Base-by-base conservation (phyloP, 768 basidiomycete genomes). In the Kwoniella sp. region DNA sequence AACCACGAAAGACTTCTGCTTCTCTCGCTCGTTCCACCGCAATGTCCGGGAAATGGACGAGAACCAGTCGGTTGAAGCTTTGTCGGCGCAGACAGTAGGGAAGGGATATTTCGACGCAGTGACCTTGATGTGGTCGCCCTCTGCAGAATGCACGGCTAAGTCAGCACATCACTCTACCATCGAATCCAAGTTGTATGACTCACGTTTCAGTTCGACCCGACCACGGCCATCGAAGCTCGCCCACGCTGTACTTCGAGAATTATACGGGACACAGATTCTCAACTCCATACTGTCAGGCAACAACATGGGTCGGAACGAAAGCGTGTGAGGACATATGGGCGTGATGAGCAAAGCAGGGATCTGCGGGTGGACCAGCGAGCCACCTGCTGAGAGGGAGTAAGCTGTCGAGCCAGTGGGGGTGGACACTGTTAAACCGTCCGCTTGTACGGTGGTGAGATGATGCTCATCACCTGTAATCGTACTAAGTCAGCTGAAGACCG, bases 11-110 rank as follows among this genome's bases (percentile, higher is more conserved):
- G 93, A 96, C 79, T 98, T 99, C 78, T 99, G 96, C 52, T 96
- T 87, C 82, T 98, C 93, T 25, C 95, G 88, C 81, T 99, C 95
- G 82, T 99, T 99, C 96, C 96, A 98, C 80, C 97, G 95, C 55
- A 99, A 84, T 9, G 95, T 99, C 25, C 96, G 87, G 37, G 92
- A 92, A 68, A 99, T 98, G 3, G 95, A 87, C 67, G 92, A 88
- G 87, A 99, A 98, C 96, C 96, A 99, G 77, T 99, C 96, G 1
- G 91, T 92, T 22, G 93, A 96, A 78, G 96, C 94, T 68, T 94
- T 96, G 78, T 96, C 92, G 7, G 92, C 93, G 75, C 95, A 98
- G 5, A 99, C 93, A 2, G 96, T 98, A 7, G 96, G 96, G 85
- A 98, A 98, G 4, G 96, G 96, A 80, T 92, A 99, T 77, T 89